These are phyloP conservation scores for Schoenoplectus triqueter DNA, from an alignment of 202 grass and related monocot genomes.

Conservation along the genomic window DNA sequence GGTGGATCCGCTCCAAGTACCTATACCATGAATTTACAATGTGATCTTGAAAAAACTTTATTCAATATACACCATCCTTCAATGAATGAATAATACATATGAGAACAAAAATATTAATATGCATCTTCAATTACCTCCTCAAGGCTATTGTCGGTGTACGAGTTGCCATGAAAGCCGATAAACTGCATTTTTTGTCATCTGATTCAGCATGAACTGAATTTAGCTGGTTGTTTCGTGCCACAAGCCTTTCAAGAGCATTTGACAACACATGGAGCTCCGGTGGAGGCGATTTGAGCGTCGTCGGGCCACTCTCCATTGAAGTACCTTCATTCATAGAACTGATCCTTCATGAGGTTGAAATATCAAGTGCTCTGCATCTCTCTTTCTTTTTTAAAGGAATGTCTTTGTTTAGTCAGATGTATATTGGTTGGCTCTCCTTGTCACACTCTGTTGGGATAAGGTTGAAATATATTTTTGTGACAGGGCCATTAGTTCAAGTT, in stretches of 20 bases:
- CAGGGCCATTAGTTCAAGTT: not conserved
- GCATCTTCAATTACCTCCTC: conserved; percentile 37
- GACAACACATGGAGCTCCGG: conserved; percentile 55
- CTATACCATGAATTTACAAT: not conserved
- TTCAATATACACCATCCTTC: not conserved
- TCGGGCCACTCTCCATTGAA: conserved; percentile 27
- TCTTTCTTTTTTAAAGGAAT: conserved; percentile 4
- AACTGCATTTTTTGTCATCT: not conserved
- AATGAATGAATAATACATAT: not conserved
- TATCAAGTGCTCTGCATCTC: not conserved
- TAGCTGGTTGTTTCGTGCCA: conserved; percentile 71
- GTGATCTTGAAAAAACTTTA: not conserved
- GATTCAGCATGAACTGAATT: not conserved
- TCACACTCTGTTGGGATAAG: not conserved
- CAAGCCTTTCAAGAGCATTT: conserved; percentile 61
- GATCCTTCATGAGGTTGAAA: not conserved
- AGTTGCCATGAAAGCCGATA: conserved; percentile 65
- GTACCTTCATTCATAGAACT: not conserved
- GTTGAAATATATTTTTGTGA: conserved; percentile 8
- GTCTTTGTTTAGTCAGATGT: not conserved
- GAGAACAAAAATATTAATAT: not conserved
- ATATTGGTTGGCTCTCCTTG: not conserved
- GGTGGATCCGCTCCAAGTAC: conserved; percentile 81
- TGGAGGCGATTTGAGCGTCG: conserved; percentile 23
- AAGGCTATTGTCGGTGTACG: conserved; percentile 62